These are phyloP conservation scores for Starmerella roubikii DNA, from an alignment of 805 yeast species.

Conservation along the genomic window DNA sequence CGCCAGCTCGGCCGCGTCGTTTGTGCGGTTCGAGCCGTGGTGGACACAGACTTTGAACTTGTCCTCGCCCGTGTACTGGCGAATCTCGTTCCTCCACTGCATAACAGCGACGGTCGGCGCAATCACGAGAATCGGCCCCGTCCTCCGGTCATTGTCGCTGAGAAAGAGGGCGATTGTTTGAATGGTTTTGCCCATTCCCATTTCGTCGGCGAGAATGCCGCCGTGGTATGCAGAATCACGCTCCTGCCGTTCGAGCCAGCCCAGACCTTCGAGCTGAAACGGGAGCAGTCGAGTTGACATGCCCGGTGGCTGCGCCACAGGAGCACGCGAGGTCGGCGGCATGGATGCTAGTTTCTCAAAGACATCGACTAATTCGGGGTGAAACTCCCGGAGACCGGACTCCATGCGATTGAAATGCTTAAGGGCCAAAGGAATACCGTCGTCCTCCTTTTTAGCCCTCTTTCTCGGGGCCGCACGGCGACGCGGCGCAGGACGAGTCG, in stretches of 20 bases:
- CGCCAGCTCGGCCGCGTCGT: conserved; percentile 40
- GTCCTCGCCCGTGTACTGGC: conserved; percentile 66
- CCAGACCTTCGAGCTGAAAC: conserved; percentile 84
- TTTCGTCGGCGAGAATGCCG: conserved; percentile 93
- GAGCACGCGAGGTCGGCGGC: conserved; percentile 28
- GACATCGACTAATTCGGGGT: conserved; percentile 63
- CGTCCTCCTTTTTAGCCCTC: conserved; percentile 9
- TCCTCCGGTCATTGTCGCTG: conserved; percentile 37
- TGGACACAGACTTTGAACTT: conserved; percentile 53
- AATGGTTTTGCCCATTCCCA: conserved; percentile 99
- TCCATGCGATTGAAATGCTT: conserved; percentile 44
- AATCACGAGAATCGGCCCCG: conserved; percentile 71
- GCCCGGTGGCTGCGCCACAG: conserved; percentile 53
- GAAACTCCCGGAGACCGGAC: conserved; percentile 50
- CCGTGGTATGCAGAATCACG: conserved; percentile 58
- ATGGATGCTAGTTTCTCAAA: conserved; percentile 48
- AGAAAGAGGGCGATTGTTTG: conserved; percentile 85
- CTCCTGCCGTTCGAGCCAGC: conserved; percentile 81
- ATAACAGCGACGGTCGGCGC: conserved; percentile 98
- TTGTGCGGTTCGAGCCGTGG: conserved; percentile 76
- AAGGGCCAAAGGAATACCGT: conserved; percentile 11
- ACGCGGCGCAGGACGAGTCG: background rate
- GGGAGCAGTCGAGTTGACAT: conserved; percentile 67
- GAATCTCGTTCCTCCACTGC: conserved; percentile 95
- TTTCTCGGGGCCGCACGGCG: background rate